These are phyloP conservation scores for Ajuga chamaepitys DNA, from an alignment of 257 asterid species.

Conservation along the genomic window DNA sequence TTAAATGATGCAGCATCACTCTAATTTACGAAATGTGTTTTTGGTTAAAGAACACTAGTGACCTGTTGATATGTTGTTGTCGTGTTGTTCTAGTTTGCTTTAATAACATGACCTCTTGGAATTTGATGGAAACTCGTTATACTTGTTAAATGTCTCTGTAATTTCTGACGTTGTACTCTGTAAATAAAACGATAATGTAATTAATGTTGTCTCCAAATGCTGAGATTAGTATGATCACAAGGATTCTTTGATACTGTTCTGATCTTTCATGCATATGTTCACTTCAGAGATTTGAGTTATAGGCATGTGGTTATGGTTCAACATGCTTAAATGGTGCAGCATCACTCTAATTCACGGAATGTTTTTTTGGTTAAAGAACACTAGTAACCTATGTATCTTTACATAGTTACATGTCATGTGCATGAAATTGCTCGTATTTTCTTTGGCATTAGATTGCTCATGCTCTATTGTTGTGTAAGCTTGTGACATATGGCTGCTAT, in stretches of 20 bases:
- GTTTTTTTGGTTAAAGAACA: neutral
- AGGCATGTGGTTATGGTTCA: neutral
- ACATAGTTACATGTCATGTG: neutral
- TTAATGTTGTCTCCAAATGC: neutral
- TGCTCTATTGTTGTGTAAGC: neutral
- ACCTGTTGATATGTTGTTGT: too few species aligned
- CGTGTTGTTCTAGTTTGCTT: too few species aligned
- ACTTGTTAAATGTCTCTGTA: too few species aligned
- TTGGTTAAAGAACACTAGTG: neutral
- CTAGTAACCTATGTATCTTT: neutral
- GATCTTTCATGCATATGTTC: neutral
- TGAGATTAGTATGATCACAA: neutral
- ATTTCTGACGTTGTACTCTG: too few species aligned
- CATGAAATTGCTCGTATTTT: neutral
- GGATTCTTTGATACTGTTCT: neutral
- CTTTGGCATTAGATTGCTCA: neutral
- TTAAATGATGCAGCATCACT: neutral
- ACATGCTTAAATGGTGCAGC: neutral
- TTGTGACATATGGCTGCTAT: neutral
- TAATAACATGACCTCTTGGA: too few species aligned
- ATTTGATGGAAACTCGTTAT: too few species aligned
- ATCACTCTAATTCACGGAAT: neutral
- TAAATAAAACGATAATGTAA: neutral
- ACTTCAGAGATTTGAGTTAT: neutral
- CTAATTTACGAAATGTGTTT: neutral